Base-by-base conservation (phyloP, 1,284 basidiomycete genomes). In the Ganoderma sinense region DNA sequence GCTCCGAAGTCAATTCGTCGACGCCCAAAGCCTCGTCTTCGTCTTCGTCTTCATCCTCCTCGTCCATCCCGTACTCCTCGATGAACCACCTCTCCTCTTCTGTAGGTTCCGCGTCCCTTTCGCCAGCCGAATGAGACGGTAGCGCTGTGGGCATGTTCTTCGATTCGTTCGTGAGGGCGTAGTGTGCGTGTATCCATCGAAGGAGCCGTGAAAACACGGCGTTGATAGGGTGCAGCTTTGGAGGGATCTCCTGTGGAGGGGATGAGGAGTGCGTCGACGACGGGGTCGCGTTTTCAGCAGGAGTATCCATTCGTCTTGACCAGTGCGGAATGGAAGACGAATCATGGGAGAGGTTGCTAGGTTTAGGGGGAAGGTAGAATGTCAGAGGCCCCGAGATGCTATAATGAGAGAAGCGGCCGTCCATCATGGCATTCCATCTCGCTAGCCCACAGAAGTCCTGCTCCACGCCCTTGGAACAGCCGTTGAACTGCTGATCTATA, bases 401-500 rank as follows among this genome's bases (percentile, higher is more conserved):
- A 45, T 8, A n/a, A 7, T n/a, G 18, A 1, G 6, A n/a, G 18
- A 45, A 20, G 20, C 20, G 18, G 5, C 43, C 43, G 43, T 18
- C 20, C 20, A 20, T 45, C 43, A 45, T 45, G 43, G 43, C 43
- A n/a, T 8, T 20, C 43, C 43, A 20, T 20, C n/a, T 45, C 20
- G 20, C 43, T 6, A 8, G 0, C 0, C 43, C 43, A 8, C 43
- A 45, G 43, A 45, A 45, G 10, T 45, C 7, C 43, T 45, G 18
- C 18, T 7, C 43, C 20, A 7, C 2, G 43, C 16, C 6, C 43
- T 6, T 18, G 7, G 18, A 20, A 20, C 2, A 66, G 14, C 41
- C 63, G 26, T 73, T 65, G 60, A 73, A 73, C 55, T 69, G 69
- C 23, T 41, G 18, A 36, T 56, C 8, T 5, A 73, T 56, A 41